These are phyloP conservation scores for Suillus alpinus DNA, from an alignment of 768 basidiomycete species.

Conservation along the genomic window DNA sequence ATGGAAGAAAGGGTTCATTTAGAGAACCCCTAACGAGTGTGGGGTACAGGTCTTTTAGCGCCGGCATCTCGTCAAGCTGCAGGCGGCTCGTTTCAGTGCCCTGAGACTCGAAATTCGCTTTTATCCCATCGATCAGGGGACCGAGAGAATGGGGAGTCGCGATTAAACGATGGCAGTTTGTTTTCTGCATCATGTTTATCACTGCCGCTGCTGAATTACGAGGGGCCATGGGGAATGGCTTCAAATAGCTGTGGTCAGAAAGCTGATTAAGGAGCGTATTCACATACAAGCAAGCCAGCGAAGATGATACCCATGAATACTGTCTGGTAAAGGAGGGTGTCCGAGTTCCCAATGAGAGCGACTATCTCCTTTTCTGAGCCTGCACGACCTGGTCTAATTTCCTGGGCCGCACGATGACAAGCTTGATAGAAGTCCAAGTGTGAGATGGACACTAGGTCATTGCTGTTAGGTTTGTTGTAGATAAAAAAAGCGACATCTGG, in stretches of 20 bases:
- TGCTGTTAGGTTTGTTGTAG: slow-evolving; percentile 16
- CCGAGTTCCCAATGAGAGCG: slow-evolving; percentile 36
- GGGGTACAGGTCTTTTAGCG: slow-evolving; percentile 12
- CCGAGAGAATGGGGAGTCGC: slow-evolving; percentile 29
- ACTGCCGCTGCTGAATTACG: slow-evolving; percentile 36
- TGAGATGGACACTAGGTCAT: slow-evolving; percentile 28
- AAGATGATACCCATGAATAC: slow-evolving; percentile 36
- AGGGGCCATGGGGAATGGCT: slow-evolving; percentile 39
- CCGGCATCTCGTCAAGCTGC: slow-evolving; percentile 14
- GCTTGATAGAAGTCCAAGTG: slow-evolving; percentile 45
- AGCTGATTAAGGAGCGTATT: not conserved
- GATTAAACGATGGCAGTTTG: slow-evolving; percentile 38
- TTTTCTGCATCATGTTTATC: slow-evolving; percentile 33
- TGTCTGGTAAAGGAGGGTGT: slow-evolving; percentile 42
- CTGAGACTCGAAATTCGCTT: slow-evolving; percentile 12
- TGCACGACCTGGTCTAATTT: slow-evolving; percentile 32
- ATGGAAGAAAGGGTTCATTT: slow-evolving; percentile 10
- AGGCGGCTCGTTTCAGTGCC: slow-evolving; percentile 1
- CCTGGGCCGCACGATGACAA: slow-evolving; percentile 40
- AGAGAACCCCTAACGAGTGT: not conserved
- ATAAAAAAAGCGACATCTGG: slow-evolving; percentile 28
- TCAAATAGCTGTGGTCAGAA: slow-evolving; percentile 4
- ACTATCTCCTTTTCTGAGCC: slow-evolving; percentile 33
- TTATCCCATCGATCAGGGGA: slow-evolving; percentile 30
- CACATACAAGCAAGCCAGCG: slow-evolving; percentile 35